Conservation (phyloP, 2,329 filamentous ascomycete genomes). For the Stagonosporopsis vannaccii region DNA sequence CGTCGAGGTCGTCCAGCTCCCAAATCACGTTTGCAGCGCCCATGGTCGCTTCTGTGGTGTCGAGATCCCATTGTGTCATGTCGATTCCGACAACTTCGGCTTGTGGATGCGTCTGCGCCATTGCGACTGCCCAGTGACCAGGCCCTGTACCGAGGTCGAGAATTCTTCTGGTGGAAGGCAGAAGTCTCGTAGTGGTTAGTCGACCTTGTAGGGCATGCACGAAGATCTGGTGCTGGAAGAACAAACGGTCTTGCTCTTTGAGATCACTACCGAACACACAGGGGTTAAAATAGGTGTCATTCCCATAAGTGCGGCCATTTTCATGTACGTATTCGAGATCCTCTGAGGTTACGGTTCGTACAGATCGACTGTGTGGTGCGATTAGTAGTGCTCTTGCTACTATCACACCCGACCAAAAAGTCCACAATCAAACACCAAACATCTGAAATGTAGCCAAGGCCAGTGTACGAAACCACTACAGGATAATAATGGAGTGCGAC, state of each 20-base stretch:
- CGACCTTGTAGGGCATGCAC: constrained; percentile 50
- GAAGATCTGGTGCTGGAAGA: constrained; percentile 69
- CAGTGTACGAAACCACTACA: not conserved
- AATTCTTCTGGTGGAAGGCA: constrained; percentile 37
- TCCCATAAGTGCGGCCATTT: constrained; percentile 68
- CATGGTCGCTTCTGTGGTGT: constrained; percentile 53
- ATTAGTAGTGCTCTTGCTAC: not conserved
- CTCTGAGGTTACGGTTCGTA: constrained; percentile 51
- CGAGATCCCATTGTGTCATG: constrained; percentile 58
- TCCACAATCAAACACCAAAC: not conserved
- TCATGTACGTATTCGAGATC: constrained; percentile 65
- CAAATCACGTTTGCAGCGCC: constrained; percentile 39
- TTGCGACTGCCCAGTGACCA: constrained; percentile 59
- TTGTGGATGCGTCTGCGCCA: constrained; percentile 54
- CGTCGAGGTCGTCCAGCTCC: constrained; percentile 50
- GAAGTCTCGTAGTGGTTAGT: constrained; percentile 45
- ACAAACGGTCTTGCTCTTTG: constrained; percentile 67
- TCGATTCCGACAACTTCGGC: constrained; percentile 60
- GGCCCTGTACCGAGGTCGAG: constrained; percentile 58
- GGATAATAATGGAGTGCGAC: constrained; percentile 10
- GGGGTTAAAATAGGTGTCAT: constrained; percentile 69
- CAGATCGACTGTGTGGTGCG: constrained; percentile 37
- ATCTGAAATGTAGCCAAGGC: not conserved
- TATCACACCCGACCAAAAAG: not conserved
- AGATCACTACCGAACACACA: constrained; percentile 61